A percentile compares a stretch with the other conserved stretches of the same genome.
Conservation (phyloP, 2,329 filamentous ascomycete genomes). For the Huntiella moniliformis region DNA sequence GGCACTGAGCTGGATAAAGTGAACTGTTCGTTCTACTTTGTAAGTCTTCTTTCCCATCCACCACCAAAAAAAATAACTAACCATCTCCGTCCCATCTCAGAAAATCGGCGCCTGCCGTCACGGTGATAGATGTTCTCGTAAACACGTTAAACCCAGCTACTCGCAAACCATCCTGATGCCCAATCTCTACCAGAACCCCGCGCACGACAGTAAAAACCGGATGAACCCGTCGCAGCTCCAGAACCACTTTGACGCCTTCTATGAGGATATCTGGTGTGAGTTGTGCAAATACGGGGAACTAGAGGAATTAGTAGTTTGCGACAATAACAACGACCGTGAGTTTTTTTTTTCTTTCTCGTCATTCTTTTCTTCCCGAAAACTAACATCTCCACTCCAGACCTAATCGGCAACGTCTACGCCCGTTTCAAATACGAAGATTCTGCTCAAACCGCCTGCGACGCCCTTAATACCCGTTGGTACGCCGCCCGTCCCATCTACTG, state of each 20-base stretch:
- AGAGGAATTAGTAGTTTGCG: constrained; percentile 94
- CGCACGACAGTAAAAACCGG: constrained; percentile 88
- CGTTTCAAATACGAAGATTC: constrained; percentile 99
- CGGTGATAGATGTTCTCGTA: constrained; percentile 92
- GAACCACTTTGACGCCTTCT: constrained; percentile 99
- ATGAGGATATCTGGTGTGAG: constrained; percentile 99
- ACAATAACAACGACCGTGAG: constrained; percentile 96
- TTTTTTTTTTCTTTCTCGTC: constrained; percentile 16
- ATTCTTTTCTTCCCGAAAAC: neutral
- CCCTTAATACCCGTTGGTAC: constrained; percentile 90
- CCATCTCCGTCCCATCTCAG: constrained; percentile 29
- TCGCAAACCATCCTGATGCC: constrained; percentile 93
- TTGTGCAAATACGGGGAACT: constrained; percentile 97
- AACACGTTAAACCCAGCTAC: constrained; percentile 98
- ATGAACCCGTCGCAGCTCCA: constrained; percentile 94
- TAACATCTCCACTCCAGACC: constrained; percentile 33
- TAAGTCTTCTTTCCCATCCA: constrained; percentile 15
- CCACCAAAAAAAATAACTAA: constrained; percentile 3
- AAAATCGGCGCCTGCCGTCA: constrained; percentile 98
- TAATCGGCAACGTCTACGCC: constrained; percentile 97
- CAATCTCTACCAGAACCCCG: constrained; percentile 97
- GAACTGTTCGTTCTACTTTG: constrained; percentile 92
- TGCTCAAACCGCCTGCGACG: constrained; percentile 83
- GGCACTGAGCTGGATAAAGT: constrained; percentile 99
- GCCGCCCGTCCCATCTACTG: constrained; percentile 94